Conservation (phyloP, 495 filamentous ascomycete genomes). For the Bacidia gigantensis region DNA sequence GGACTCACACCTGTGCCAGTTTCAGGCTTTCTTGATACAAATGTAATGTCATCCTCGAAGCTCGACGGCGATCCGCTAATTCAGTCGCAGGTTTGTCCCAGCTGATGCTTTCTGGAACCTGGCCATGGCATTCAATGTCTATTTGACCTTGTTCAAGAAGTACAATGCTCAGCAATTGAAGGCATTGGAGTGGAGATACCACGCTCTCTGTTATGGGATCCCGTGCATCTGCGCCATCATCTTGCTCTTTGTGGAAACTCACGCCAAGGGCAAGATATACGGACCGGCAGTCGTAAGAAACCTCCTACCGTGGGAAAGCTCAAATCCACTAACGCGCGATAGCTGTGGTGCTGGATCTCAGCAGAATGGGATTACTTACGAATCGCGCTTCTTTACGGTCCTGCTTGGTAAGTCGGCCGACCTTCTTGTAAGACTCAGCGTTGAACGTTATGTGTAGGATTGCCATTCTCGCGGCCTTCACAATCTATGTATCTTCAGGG, state of each 20-base stretch:
- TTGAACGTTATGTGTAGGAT: constrained; percentile 24
- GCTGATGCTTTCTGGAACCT: constrained; percentile 73
- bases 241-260: constrained; percentile 49
- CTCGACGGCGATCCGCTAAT: not conserved
- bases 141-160: constrained; percentile 69
- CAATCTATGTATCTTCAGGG: constrained; percentile 63
- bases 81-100: constrained; percentile 49
- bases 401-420: constrained; percentile 49
- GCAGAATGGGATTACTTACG: constrained; percentile 55
- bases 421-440: not conserved
- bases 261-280: constrained; percentile 44
- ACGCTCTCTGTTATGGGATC: constrained; percentile 58
- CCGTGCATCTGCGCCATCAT: constrained; percentile 56
- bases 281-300: constrained; percentile 50
- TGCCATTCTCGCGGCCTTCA: constrained; percentile 50
- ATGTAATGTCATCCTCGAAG: constrained; percentile 36
- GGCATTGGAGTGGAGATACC: constrained; percentile 58
- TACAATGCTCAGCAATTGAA: constrained; percentile 56
- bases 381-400: constrained; percentile 67
- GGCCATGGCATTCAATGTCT: constrained; percentile 82
- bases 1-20: constrained; percentile 48
- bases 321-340: not conserved
- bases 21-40: constrained; percentile 65
- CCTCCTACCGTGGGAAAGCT: not conserved
- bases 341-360: constrained; percentile 76